A percentile compares a stretch with the other conserved stretches of the same genome.
These are phyloP conservation scores for Colletotrichum costaricense DNA, from an alignment of 2,329 filamentous ascomycete species.

Conservation along the genomic window DNA sequence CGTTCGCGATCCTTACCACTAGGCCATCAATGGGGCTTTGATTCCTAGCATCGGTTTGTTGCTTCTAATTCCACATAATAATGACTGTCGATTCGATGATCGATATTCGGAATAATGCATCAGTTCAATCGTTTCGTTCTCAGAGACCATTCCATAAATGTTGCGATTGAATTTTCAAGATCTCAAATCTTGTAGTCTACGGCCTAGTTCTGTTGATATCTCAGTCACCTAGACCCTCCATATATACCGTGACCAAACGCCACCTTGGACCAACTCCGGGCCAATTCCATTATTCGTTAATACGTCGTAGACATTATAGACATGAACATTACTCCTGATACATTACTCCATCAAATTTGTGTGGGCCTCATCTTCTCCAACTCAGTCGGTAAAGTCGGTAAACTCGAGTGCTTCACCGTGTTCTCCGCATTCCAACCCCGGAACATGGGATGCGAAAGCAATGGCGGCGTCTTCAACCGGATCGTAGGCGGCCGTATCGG, in stretches of 20 bases:
- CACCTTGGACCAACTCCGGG: not conserved
- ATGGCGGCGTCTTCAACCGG: slow-evolving; percentile 26
- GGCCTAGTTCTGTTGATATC: not conserved
- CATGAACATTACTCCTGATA: not conserved
- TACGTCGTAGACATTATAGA: slow-evolving; percentile 27
- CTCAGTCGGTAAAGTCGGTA: slow-evolving; percentile 31
- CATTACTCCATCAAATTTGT: slow-evolving; percentile 5
- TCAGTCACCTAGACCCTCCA: not conserved
- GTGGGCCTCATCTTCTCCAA: slow-evolving; percentile 20
- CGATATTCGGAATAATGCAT: no score
- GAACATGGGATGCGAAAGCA: slow-evolving; percentile 35
- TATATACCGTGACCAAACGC: slow-evolving; percentile 2
- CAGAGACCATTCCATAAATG: no score
- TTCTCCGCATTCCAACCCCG: slow-evolving; percentile 20
- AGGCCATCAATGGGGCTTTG: no score
- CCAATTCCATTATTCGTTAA: slow-evolving; percentile 13
- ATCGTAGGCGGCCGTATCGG: slow-evolving; percentile 29
- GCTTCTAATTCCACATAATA: no score
- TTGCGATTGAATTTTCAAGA: not conserved
- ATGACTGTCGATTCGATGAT: no score
- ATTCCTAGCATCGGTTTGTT: no score
- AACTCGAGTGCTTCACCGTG: slow-evolving; percentile 14
- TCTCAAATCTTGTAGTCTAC: not conserved
- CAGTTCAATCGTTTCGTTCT: no score
- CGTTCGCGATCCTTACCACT: no score